phyloP scores from a whole-genome alignment of 495 filamentous ascomycete genomes.

The Letharia lupina region DNA sequence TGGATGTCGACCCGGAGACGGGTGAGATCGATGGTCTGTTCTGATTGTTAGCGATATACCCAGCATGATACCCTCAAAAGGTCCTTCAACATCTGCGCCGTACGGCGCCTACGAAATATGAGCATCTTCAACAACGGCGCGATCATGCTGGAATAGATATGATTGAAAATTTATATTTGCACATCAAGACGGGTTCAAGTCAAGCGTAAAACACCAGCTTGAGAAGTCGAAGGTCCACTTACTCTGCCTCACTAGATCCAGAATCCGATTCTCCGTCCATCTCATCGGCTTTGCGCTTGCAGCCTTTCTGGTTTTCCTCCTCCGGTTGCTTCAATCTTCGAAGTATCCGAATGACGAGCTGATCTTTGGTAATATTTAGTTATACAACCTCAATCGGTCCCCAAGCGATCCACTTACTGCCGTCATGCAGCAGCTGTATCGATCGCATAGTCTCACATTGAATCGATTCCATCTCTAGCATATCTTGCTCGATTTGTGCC shows the following conservation, averaged over 20 bases:
- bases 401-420: background rate
- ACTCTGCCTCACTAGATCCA: background rate
- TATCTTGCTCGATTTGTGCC: background rate
- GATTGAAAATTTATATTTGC: background rate
- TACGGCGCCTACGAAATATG: background rate
- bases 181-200: background rate
- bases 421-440: background rate
- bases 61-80: background rate
- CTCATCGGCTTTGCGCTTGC: background rate
- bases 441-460: background rate
- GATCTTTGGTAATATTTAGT: no score
- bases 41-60: conserved; percentile 36
- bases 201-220: background rate
- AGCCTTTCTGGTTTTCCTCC: background rate
- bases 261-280: background rate
- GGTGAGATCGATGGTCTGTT: conserved; percentile 95
- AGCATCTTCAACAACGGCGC: conserved; percentile 16
- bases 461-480: background rate
- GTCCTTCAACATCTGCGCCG: conserved; percentile 14
- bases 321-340: background rate
- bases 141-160: background rate
- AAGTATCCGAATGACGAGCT: background rate
- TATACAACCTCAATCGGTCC: no score
- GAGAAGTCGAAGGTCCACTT: background rate
- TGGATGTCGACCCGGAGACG: conserved; percentile 86